A percentile compares a stretch with the other conserved stretches of the same genome.
phyloP scores from a whole-genome alignment of 2,329 filamentous ascomycete species.

The Neofusicoccum laricinum region DNA sequence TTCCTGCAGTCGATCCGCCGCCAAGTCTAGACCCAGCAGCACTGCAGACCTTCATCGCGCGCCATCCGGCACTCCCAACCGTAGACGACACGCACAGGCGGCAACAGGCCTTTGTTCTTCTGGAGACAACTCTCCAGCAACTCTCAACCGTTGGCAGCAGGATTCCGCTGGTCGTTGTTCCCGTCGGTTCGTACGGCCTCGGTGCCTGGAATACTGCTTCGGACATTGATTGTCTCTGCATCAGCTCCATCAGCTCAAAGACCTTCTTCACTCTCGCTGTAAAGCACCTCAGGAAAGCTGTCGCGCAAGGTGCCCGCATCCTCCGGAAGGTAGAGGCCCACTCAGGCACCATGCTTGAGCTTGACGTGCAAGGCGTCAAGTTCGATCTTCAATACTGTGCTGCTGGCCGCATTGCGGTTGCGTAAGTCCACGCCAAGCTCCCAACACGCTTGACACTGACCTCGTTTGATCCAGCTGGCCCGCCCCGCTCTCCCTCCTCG shows the following conservation, averaged over 20 bases:
- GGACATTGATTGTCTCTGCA: slow-evolving; percentile 64
- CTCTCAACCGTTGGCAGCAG: slow-evolving; percentile 20
- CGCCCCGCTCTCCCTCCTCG: slow-evolving; percentile 41
- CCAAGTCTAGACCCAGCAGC: slow-evolving; percentile 23
- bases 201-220: slow-evolving; percentile 60
- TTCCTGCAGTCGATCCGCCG: background rate
- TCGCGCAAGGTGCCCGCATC: slow-evolving; percentile 46
- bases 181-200: slow-evolving; percentile 66
- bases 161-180: slow-evolving; percentile 51
- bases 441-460: background rate
- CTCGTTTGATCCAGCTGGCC: slow-evolving; percentile 30
- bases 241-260: slow-evolving; percentile 59
- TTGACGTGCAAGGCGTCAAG: slow-evolving; percentile 57
- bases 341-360: slow-evolving; percentile 63
- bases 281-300: slow-evolving; percentile 52
- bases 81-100: slow-evolving; percentile 43
- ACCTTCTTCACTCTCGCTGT: slow-evolving; percentile 61
- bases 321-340: slow-evolving; percentile 58
- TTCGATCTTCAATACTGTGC: slow-evolving; percentile 67
- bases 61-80: slow-evolving; percentile 47
- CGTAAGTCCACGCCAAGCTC: slow-evolving; percentile 25
- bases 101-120: slow-evolving; percentile 44
- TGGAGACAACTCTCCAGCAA: slow-evolving; percentile 45
- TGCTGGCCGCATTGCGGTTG: slow-evolving; percentile 54
- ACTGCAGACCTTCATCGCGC: slow-evolving; percentile 40